Evolutionary conservation across 768 basidiomycete species (phyloP).

Genomic region (Lepiota subincarnata): DNA sequence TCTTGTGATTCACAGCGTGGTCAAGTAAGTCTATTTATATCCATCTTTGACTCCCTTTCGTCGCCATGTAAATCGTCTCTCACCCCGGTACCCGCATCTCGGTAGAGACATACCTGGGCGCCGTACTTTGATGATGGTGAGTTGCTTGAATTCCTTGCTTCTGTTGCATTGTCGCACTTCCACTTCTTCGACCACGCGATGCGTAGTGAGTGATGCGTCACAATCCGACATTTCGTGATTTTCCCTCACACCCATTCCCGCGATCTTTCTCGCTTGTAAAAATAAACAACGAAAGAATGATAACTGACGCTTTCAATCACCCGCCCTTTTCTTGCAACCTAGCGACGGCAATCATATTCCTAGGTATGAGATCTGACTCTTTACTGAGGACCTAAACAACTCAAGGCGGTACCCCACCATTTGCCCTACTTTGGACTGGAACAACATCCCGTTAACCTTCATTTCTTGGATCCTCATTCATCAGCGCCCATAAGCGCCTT

Average conservation of each 20-base stretch:
- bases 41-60: constrained; percentile 5
- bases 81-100: constrained; percentile 5
- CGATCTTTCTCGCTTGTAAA: too few species aligned
- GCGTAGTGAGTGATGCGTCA: too few species aligned
- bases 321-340: constrained; percentile 4
- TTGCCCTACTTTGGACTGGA: too few species aligned
- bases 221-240: too few species aligned
- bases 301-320: constrained; percentile 5
- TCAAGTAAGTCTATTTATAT: constrained; percentile 39
- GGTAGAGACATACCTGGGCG: constrained; percentile 73
- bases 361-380: constrained; percentile 29
- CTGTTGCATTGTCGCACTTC: background rate
- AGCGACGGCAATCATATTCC: constrained; percentile 84
- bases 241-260: too few species aligned
- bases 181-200: background rate
- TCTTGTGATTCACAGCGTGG: constrained; percentile 40
- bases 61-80: background rate
- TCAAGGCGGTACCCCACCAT: too few species aligned
- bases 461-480: too few species aligned
- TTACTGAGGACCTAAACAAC: too few species aligned
- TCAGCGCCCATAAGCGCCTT: constrained; percentile 80
- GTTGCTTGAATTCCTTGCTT: constrained; percentile 19
- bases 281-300: too few species aligned
- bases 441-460: too few species aligned
- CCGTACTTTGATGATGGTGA: constrained; percentile 83